Evolutionary conservation across 768 basidiomycete species (phyloP), one percentile per base, ranked within the genome.

Genomic region (Fibroporia radiculosa): DNA sequence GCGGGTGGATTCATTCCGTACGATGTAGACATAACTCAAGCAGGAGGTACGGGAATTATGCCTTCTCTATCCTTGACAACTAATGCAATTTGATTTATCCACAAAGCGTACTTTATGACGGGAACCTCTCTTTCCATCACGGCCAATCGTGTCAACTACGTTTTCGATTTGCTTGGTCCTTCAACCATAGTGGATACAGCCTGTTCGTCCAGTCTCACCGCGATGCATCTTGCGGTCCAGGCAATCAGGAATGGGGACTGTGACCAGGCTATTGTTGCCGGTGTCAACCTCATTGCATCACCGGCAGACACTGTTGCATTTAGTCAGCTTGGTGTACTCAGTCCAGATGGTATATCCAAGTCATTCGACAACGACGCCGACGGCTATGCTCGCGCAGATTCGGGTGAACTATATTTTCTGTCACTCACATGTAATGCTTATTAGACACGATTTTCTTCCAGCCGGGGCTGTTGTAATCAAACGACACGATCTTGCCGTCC

Each of bases 221-320:
- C 70, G 4, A 60, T 74, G 46, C 74, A 77, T 56, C 62, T 75
- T n/a, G 74, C 69, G 6, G 56, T 73, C 3, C 66, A 68, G 22
- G 66, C 71, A 0, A 60, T 75, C 14, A 59, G 60, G 16, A 57
- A 52, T 24, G 73, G 72, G 2, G 74, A 75, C 26, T 62, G 71
- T 24, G 66, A 72, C 26, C 64, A 68, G 8, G 74, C 74, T 0
- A 60, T 77, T 14, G 65, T 77, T 22, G 68, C 60, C n/a, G 67
- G 70, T 20, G 63, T 48, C 68, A 69, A 41, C 37, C 67, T 66
- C 41, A 49, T 53, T 51, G 23, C 29, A 36, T 2, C 22, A 42
- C 25, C 40, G 2, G 37, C 16, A 23, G 64, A 69, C 40, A 66
- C 56, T 48, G 49, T 64, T 23, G 48, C 44, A 10, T 72, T 70